phyloP scores from a whole-genome alignment of 176 grass and related monocot species.

The Urochloa ruziziensis region DNA sequence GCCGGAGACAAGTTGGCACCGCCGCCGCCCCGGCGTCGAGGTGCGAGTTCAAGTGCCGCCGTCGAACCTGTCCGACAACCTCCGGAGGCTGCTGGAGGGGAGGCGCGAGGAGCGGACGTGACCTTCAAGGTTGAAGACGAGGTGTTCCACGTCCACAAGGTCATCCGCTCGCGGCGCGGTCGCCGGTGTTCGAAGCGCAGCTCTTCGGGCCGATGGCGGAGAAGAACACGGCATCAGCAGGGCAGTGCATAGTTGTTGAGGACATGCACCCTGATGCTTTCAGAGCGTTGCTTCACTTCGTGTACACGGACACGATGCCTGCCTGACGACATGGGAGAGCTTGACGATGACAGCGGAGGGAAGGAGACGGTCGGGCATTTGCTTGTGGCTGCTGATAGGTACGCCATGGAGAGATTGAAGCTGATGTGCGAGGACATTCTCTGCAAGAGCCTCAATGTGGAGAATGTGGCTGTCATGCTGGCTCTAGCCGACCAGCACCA shows the following conservation, averaged over 20 bases:
- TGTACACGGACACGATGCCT: not conserved
- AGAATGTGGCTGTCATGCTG: not conserved
- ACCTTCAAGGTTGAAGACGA: not conserved
- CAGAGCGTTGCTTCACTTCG: not conserved
- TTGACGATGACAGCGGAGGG: not conserved
- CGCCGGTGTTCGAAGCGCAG: not conserved
- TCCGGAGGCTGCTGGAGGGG: too few relatives aligned
- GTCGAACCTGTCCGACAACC: not conserved
- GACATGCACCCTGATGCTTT: not conserved
- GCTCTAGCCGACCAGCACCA: not conserved
- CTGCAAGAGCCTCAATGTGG: not conserved
- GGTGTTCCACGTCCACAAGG: not conserved
- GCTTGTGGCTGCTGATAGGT: not conserved
- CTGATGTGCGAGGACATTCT: not conserved
- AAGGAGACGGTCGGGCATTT: not conserved
- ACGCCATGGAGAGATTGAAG: not conserved
- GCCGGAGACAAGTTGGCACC: too few relatives aligned
- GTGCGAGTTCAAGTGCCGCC: not conserved
- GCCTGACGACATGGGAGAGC: not conserved
- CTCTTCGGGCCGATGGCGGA: not conserved
- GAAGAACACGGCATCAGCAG: not conserved
- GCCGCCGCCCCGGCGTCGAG: too few relatives aligned
- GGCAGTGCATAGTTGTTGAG: not conserved
- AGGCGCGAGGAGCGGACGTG: not conserved
- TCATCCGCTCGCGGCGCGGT: not conserved